A percentile compares a stretch with the other conserved stretches of the same genome.
Conservation (phyloP, 306 rosid genomes). For the Parietaria judaica region DNA sequence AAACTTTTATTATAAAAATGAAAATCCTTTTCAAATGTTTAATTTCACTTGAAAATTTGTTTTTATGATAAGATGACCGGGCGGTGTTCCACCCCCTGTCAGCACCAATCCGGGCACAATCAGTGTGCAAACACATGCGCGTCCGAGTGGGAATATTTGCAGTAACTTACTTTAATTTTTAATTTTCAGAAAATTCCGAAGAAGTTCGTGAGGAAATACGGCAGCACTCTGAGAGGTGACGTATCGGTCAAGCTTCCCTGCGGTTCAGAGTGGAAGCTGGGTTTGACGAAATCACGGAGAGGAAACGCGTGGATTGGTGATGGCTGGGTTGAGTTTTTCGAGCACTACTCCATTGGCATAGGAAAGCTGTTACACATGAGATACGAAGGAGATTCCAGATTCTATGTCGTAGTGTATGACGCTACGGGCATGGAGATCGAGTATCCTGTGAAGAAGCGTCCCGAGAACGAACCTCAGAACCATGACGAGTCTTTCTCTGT, state of each 20-base stretch:
- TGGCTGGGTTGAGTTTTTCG: neutral
- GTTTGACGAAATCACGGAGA: neutral
- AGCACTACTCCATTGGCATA: neutral
- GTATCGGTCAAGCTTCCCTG: neutral
- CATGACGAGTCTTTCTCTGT: too few relatives aligned
- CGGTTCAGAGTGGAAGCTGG: conserved; percentile 1
- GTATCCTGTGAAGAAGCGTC: too few relatives aligned
- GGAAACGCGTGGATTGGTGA: neutral
- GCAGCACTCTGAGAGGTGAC: neutral
- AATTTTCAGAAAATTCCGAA: neutral
- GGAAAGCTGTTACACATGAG: neutral
- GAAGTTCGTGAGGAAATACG: neutral
- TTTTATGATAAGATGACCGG: too few relatives aligned
- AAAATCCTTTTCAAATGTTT: too few relatives aligned
- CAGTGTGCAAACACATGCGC: too few relatives aligned
- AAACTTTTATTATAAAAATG: too few relatives aligned
- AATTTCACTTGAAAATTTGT: too few relatives aligned
- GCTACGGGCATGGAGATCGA: neutral
- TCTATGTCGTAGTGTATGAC: neutral
- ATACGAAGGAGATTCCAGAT: neutral
- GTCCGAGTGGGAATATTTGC: too few relatives aligned
- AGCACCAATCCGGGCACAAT: too few relatives aligned
- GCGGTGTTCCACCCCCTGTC: too few relatives aligned
- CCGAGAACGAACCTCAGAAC: too few relatives aligned
- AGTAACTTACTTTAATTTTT: too few relatives aligned